Base-by-base conservation (phyloP, 2,329 filamentous ascomycete species). In the Tolypocladium album region DNA sequence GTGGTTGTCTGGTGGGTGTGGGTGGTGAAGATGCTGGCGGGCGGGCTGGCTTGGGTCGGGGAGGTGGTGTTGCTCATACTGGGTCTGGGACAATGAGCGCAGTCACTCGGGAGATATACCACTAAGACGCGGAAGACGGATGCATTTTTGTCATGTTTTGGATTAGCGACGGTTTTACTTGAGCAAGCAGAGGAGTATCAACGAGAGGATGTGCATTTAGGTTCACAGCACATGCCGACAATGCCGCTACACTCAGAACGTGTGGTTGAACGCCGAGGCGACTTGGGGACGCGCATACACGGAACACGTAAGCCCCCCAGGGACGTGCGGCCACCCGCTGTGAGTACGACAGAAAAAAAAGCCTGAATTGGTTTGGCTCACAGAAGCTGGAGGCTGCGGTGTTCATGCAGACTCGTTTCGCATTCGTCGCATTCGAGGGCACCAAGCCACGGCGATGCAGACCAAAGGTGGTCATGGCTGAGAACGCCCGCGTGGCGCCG, bases 1-100 rank as follows among this genome's bases (percentile, higher is more conserved):
- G 58, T 68, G 24, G 58, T 70, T 12, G 72, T 69, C 12, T 75
- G 72, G 68, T 64, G 67, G 64, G 43, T 69, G 24, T 73, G 71
- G 69, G 38, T 71, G 58, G 57, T 64, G 24, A 64, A 61, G 56
- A 64, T 61, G 59, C 9, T 68, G 17, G 60, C 62, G 55, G 63
- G 65, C 58, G 67, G 63, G 13, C 56, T 72, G 55, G 61, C 63
- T 38, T 73, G 71, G 71, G 55, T 67, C 50, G 66, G 67, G 38
- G 66, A 70, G 56, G 58, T 69, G 59, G 61, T 66, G 31, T 62
- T 70, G 55, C 58, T 71, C 50, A 27, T 70, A 56, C 61, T 70
- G 47, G 69, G 67, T 36, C 17, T 53, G 20, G 24, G 45, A 22
- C 24, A 9, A 38, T 53, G 57, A 58, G 50, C n/a, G 22, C 15